Conservation (phyloP, 2,329 filamentous ascomycete genomes). For the Celoporthe dispersa region DNA sequence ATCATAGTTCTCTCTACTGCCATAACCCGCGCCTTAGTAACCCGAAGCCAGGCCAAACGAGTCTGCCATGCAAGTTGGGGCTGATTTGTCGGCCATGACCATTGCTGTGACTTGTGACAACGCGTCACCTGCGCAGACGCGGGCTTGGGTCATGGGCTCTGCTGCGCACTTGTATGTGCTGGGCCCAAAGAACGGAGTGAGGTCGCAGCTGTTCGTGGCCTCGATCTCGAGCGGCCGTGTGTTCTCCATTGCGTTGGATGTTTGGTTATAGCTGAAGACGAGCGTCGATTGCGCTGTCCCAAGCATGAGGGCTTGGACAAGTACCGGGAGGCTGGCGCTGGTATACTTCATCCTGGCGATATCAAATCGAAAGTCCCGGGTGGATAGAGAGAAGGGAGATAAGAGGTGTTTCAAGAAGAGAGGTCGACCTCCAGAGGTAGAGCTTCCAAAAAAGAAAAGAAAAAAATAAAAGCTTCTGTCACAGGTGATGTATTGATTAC, state of each 20-base stretch:
- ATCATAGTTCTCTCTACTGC: neutral
- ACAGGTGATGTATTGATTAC: too few relatives aligned
- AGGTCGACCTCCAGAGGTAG: too few relatives aligned
- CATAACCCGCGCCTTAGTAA: neutral
- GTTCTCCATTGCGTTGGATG: neutral
- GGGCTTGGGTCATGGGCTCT: neutral
- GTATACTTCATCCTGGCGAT: neutral
- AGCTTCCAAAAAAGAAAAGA: too few relatives aligned
- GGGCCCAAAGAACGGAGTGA: neutral
- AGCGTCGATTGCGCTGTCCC: neutral
- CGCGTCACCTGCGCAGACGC: conserved; percentile 3
- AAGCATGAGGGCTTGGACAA: neutral
- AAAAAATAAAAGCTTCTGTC: too few relatives aligned
- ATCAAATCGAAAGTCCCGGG: too few relatives aligned
- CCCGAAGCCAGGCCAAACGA: neutral
- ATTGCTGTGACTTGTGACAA: conserved; percentile 6
- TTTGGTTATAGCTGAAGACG: conserved; percentile 7
- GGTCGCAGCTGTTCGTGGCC: neutral
- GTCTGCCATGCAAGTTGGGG: neutral
- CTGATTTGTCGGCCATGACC: conserved; percentile 4
- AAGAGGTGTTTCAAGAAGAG: too few relatives aligned
- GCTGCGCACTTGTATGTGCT: neutral
- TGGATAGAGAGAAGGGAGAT: neutral
- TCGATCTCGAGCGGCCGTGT: neutral
- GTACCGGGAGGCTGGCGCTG: neutral